These are phyloP conservation scores for Mycotypha africana DNA, from an alignment of 371 early-diverging fungal species.

Conservation along the genomic window DNA sequence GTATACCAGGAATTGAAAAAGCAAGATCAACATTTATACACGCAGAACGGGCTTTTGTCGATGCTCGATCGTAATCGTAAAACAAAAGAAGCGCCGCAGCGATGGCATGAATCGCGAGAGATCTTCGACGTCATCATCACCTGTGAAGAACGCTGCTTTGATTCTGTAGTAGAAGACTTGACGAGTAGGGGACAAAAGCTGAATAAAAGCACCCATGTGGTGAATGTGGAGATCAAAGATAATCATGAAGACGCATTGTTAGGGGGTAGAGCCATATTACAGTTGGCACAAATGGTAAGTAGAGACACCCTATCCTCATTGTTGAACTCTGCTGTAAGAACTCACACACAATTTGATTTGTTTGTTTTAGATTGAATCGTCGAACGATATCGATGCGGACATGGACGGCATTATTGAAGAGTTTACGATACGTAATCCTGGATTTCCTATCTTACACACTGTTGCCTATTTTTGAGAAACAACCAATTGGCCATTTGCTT, in stretches of 20 bases:
- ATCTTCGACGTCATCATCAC: slow-evolving; percentile 94
- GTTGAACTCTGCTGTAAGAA: too few species aligned
- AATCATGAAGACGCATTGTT: slow-evolving; percentile 86
- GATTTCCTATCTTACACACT: slow-evolving; percentile 52
- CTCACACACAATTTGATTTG: too few species aligned
- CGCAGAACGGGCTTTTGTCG: slow-evolving; percentile 79
- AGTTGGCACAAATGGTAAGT: slow-evolving; percentile 63
- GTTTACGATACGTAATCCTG: slow-evolving; percentile 58
- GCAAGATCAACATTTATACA: slow-evolving; percentile 72
- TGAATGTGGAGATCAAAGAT: slow-evolving; percentile 95
- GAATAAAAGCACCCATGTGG: slow-evolving; percentile 82
- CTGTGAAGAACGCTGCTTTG: slow-evolving; percentile 95
- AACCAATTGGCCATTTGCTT: too few species aligned
- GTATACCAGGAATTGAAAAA: slow-evolving; percentile 81
- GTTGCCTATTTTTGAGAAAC: slow-evolving; percentile 61
- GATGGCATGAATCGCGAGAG: slow-evolving; percentile 70
- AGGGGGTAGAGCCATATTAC: slow-evolving; percentile 81
- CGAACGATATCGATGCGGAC: slow-evolving; percentile 76
- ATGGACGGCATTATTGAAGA: slow-evolving; percentile 75
- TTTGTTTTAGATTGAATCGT: slow-evolving; percentile 55
- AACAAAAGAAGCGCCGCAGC: slow-evolving; percentile 89
- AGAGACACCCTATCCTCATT: too few species aligned
- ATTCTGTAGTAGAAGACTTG: slow-evolving; percentile 87
- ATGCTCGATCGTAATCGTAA: slow-evolving; percentile 92
- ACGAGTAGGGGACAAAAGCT: slow-evolving; percentile 59